A percentile compares a stretch with the other conserved stretches of the same genome.
These are phyloP conservation scores for Nemania bipapillata DNA, from an alignment of 2,329 filamentous ascomycete genomes.

Conservation along the genomic window DNA sequence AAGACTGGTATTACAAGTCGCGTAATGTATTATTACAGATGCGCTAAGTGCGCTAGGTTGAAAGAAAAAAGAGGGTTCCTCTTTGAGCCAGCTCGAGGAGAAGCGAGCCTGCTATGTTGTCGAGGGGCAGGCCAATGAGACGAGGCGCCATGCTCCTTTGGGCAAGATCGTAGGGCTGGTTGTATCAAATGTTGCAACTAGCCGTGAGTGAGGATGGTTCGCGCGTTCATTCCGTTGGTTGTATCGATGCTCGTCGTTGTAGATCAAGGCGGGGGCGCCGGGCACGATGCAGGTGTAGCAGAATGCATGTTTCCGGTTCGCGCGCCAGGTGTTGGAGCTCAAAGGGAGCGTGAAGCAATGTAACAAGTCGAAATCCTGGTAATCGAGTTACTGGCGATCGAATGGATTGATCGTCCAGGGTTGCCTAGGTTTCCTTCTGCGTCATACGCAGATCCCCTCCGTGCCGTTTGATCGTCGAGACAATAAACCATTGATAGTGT, in stretches of 20 bases:
- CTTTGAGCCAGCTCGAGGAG: conserved; percentile 47
- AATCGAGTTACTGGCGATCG: conserved; percentile 39
- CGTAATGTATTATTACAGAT: conserved; percentile 44
- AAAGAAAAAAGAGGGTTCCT: conserved; percentile 43
- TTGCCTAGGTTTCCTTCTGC: conserved; percentile 38
- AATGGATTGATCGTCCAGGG: conserved; percentile 37
- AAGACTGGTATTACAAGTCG: conserved; percentile 44
- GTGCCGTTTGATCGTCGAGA: conserved; percentile 39
- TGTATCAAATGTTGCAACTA: conserved; percentile 12
- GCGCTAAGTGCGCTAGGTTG: conserved; percentile 35
- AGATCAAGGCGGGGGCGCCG: conserved; percentile 22
- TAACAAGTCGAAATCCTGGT: conserved; percentile 42
- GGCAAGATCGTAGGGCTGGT: conserved; percentile 15
- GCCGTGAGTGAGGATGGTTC: conserved; percentile 6
- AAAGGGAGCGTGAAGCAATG: conserved; percentile 36
- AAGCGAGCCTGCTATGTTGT: conserved; percentile 27
- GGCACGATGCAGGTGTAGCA: conserved; percentile 38
- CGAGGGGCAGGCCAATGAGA: conserved; percentile 16
- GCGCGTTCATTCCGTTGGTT: conserved; percentile 8
- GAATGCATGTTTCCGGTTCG: conserved; percentile 36
- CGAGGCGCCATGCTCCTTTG: conserved; percentile 1
- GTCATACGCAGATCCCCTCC: conserved; percentile 30
- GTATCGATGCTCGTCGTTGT: conserved; percentile 29
- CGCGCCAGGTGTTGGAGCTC: conserved; percentile 40
- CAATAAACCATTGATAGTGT: conserved; percentile 36